Base-by-base conservation (phyloP, 2,329 filamentous ascomycete species). In the Diaporthe sp. region DNA sequence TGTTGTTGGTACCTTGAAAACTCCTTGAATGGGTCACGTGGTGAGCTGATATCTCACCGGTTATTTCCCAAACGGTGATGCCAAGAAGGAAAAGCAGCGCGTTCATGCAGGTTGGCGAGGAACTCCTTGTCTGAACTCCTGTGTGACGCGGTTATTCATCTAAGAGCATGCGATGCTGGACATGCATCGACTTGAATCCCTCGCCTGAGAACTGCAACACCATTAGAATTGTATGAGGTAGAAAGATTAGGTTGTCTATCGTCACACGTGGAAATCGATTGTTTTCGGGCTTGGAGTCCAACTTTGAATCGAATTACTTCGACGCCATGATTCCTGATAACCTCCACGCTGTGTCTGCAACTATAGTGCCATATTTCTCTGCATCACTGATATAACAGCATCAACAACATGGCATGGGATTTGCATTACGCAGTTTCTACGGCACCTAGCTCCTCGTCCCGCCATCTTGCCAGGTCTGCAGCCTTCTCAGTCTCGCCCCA, bases 401-500 rank as follows among this genome's bases (percentile, higher is more conserved):
- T n/a, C n/a, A n/a, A n/a, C n/a, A n/a, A n/a, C n/a, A n/a, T n/a
- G n/a, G n/a, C n/a, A n/a, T n/a, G n/a, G n/a, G n/a, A n/a, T 47
- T 47, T 19, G 19, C 25, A 9, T 52, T 52, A 25, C 25, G 30
- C 33, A 13, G 17, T 38, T 17, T 35, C 9, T 10, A 22, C 47
- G 28, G 38, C 28, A 15, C 42, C 33, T 17, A 70, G 35, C n/a
- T 70, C 38, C 55, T 61, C 38, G 13, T 25, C 13, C 2, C 64
- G 64, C 72, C 64, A 61, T 5, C 35, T 35, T 5, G 64, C 72
- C 45, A 74, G 22, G n/a, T 71, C 64, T 19, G 54, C 64, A 7
- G 64, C 72, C 52, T 70, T 74, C 15, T 71, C n/a, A 3, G 42
- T 42, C 25, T 74, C 40, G 10, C 33, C 72, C 64, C 72, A 70